Evolutionary conservation across 2,329 filamentous ascomycete species (phyloP).

Genomic region (Monilinia polystroma): DNA sequence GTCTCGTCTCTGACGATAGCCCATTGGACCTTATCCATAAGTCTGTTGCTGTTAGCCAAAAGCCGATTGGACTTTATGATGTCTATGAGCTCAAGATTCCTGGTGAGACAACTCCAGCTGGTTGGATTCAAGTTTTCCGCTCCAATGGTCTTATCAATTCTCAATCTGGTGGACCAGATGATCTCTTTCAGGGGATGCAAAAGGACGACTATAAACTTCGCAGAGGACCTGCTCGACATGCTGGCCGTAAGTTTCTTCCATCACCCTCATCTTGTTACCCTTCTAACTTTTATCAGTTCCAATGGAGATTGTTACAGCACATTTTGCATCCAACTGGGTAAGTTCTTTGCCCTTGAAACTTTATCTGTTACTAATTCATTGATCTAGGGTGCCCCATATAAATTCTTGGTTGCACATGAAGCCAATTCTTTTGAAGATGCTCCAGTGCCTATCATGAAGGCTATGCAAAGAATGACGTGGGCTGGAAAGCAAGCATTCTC

Average conservation of each 20-base stretch:
- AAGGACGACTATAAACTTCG: constrained; percentile 45
- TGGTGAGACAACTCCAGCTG: constrained; percentile 38
- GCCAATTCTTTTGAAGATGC: constrained; percentile 52
- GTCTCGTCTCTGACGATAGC: not conserved
- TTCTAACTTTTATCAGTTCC: constrained; percentile 34
- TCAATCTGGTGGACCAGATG: constrained; percentile 56
- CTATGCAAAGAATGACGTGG: constrained; percentile 56
- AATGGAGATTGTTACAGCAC: constrained; percentile 51
- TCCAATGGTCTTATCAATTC: constrained; percentile 43
- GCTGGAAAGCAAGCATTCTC: constrained; percentile 42
- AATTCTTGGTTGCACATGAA: constrained; percentile 58
- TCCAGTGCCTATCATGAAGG: constrained; percentile 49
- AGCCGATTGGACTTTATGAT: constrained; percentile 35
- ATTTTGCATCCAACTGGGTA: constrained; percentile 52
- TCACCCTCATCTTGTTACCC: constrained; percentile 23
- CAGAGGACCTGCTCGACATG: constrained; percentile 24
- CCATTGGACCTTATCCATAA: not conserved
- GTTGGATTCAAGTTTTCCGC: constrained; percentile 5
- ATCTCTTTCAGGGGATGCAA: constrained; percentile 56
- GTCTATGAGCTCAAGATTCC: constrained; percentile 49
- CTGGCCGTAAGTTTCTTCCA: constrained; percentile 40
- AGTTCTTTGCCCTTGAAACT: constrained; percentile 27
- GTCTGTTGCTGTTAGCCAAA: constrained; percentile 9
- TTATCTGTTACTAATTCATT: constrained; percentile 20
- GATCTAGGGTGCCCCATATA: constrained; percentile 60